phyloP scores from a whole-genome alignment of 2,329 filamentous ascomycete species.

The Aureobasidium sp. region DNA sequence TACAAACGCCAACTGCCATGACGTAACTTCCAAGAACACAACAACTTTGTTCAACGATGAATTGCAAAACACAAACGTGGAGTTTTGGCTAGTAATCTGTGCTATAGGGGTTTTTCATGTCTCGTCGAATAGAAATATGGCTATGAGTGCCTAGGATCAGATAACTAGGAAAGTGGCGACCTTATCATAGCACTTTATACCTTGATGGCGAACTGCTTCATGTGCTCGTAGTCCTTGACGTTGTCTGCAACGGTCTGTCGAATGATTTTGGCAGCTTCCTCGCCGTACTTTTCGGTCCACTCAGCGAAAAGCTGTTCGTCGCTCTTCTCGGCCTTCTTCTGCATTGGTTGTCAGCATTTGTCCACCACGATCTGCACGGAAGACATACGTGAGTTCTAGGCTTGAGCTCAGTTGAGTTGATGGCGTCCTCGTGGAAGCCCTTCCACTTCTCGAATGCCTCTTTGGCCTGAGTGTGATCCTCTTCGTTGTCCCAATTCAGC shows the following conservation, averaged over 20 bases:
- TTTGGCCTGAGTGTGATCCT: slow-evolving; percentile 61
- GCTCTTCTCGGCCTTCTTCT: slow-evolving; percentile 56
- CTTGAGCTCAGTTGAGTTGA: slow-evolving; percentile 70
- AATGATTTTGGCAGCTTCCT: slow-evolving; percentile 63
- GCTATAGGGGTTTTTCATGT: not conserved
- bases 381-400: slow-evolving; percentile 55
- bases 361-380: not conserved
- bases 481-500: slow-evolving; percentile 75
- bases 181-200: slow-evolving; percentile 19
- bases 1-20: not conserved
- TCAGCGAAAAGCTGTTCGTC: slow-evolving; percentile 61
- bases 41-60: not conserved
- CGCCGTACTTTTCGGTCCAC: slow-evolving; percentile 69
- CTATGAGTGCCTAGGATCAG: not conserved
- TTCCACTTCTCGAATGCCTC: slow-evolving; percentile 92
- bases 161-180: not conserved
- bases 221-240: slow-evolving; percentile 68
- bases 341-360: slow-evolving; percentile 15
- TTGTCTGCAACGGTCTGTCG: slow-evolving; percentile 65
- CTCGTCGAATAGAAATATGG: not conserved
- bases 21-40: not conserved
- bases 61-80: not conserved
- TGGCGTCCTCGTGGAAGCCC: slow-evolving; percentile 93
- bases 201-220: slow-evolving; percentile 69
- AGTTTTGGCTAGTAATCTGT: not conserved